Conservation (phyloP, 2,329 filamentous ascomycete genomes). For the Penicillium sp. region DNA sequence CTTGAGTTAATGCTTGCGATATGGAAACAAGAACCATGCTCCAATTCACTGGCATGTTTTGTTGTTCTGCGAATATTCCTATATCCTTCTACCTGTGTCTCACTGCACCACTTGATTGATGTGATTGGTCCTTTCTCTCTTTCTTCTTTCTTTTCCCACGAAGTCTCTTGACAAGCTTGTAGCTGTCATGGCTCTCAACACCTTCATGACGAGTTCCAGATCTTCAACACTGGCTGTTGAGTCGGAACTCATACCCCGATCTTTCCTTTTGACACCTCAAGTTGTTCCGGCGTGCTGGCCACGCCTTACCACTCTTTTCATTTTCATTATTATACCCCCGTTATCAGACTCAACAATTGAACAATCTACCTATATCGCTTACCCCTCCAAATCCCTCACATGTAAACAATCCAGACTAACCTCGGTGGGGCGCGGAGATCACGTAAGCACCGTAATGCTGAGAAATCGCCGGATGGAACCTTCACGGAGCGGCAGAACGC, state of each 20-base stretch:
- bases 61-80: neutral
- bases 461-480: slow-evolving; percentile 8
- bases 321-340: slow-evolving; percentile 5
- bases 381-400: neutral
- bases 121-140: neutral
- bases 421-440: slow-evolving; percentile 1
- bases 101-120: slow-evolving; percentile 10
- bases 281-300: slow-evolving; percentile 2
- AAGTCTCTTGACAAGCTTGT: no score
- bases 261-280: neutral
- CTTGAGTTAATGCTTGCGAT: neutral
- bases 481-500: neutral
- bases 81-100: neutral
- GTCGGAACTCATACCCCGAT: neutral
- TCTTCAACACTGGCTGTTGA: slow-evolving; percentile 5
- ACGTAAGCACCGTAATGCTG: slow-evolving; percentile 13
- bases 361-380: neutral
- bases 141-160: no score
- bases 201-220: neutral
- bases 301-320: slow-evolving; percentile 2
- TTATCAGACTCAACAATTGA: neutral
- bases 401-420: neutral
- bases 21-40: neutral
- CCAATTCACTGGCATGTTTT: neutral
- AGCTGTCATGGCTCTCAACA: neutral